Evolutionary conservation across 1,139 yeast species (phyloP), one percentile per base, ranked within the genome.

Genomic region (Saccharomyces hybrid): DNA sequence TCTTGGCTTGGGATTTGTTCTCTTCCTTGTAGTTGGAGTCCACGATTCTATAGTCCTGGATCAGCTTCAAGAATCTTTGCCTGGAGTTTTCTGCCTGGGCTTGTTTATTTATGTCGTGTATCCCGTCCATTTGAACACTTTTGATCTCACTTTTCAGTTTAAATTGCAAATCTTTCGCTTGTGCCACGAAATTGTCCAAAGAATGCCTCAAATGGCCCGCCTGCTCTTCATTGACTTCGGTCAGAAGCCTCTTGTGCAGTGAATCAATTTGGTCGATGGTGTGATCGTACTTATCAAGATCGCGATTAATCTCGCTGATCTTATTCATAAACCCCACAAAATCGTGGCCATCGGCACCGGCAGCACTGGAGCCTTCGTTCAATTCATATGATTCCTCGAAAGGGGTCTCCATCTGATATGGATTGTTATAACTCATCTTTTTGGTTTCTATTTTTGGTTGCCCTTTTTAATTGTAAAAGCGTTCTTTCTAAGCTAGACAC

Each of bases 51-150:
- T 88, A 90, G 67, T 84, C 88, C 71, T 89, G 95, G 69, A 93
- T 91, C 54, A 87, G 79, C 61, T 83, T 83, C 78, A 90, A 82
- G 71, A 93, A 95, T 71, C 88, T 83, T 70, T 83, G 84, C 76
- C 95, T 86, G 57, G 88, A 81, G 67, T 87, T 86, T 71, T 90
- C 96, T 50, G 96, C 95, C 75, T 93, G 99, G 56, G 87, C 88
- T 69, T 82, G 82, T 73, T 89, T 89, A 64, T 95, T 87, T 54
- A 81, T 76, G 74, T 90, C 96, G 56, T 77, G 77, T 62, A 83
- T 79, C 56, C 88, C 86, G 53, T 80, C 82, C 56, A 84, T 81
- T 72, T 89, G 96, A 50, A 88, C 84, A 59, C 80, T 76, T 71
- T 88, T 88, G 69, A 93, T 86, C 65, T 90, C 80, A 58, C 78